A percentile compares a stretch with the other conserved stretches of the same genome.
Evolutionary conservation across 768 basidiomycete genomes (phyloP).

Genomic region (Leccinum subgranulosum): DNA sequence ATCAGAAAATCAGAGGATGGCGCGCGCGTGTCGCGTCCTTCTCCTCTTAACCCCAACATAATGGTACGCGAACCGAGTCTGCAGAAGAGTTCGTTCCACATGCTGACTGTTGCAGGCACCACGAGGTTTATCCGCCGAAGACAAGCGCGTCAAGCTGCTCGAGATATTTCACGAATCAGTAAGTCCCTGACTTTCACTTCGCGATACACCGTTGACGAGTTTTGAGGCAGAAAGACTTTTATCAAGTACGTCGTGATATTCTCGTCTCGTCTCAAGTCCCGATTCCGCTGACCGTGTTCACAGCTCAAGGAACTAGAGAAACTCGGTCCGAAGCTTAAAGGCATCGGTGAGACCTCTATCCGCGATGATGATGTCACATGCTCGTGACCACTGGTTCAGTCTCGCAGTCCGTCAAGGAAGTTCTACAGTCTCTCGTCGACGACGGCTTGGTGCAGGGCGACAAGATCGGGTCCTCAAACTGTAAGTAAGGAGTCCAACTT

Average conservation of each 20-base stretch:
- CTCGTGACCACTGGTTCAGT: slow-evolving; percentile 42
- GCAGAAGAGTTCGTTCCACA: background rate
- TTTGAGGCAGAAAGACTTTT: slow-evolving; percentile 72
- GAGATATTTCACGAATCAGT: slow-evolving; percentile 95
- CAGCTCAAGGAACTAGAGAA: slow-evolving; percentile 93
- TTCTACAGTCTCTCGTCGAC: slow-evolving; percentile 81
- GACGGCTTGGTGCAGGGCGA: slow-evolving; percentile 84
- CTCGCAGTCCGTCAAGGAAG: slow-evolving; percentile 89
- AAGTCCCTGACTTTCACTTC: background rate
- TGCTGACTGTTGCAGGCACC: slow-evolving; percentile 50
- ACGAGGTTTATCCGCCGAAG: slow-evolving; percentile 83
- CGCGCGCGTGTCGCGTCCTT: background rate
- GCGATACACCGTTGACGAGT: background rate
- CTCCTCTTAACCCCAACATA: background rate
- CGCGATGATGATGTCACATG: background rate
- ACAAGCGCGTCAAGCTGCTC: slow-evolving; percentile 83
- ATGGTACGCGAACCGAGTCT: slow-evolving; percentile 19
- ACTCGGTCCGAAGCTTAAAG: slow-evolving; percentile 82
- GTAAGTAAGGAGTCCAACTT: slow-evolving; percentile 45
- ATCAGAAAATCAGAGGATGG: background rate
- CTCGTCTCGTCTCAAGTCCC: background rate
- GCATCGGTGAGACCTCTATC: slow-evolving; percentile 58
- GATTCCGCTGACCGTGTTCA: background rate
- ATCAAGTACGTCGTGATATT: slow-evolving; percentile 40
- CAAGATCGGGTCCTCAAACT: slow-evolving; percentile 94